phyloP scores from a whole-genome alignment of 1,284 basidiomycete species.

The Meira miltonrushii region DNA sequence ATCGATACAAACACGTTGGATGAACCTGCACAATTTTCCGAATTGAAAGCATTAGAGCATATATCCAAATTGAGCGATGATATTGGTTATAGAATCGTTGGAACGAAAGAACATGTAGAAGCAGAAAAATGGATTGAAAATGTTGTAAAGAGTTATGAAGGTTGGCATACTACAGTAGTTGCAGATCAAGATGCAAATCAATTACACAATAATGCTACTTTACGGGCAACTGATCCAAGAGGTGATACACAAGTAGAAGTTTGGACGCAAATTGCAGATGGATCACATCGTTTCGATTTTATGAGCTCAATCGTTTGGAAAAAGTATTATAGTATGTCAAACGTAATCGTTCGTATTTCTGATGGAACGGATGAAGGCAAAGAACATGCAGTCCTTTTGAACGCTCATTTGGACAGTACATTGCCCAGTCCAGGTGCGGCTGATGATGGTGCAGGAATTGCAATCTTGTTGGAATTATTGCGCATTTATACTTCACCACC shows the following conservation, averaged over 20 bases:
- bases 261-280: slow-evolving; percentile 48
- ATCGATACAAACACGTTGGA: slow-evolving; percentile 16
- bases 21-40: slow-evolving; percentile 28
- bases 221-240: background rate
- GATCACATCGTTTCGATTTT: slow-evolving; percentile 43
- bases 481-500: slow-evolving; percentile 66
- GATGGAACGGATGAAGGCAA: slow-evolving; percentile 63
- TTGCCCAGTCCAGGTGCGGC: slow-evolving; percentile 56
- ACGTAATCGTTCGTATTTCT: slow-evolving; percentile 82
- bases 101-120: slow-evolving; percentile 77
- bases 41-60: slow-evolving; percentile 39
- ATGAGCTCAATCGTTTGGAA: slow-evolving; percentile 70
- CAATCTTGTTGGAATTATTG: slow-evolving; percentile 77
- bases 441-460: slow-evolving; percentile 75
- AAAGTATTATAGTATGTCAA: slow-evolving; percentile 77
- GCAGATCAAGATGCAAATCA: slow-evolving; percentile 11
- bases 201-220: slow-evolving; percentile 12
- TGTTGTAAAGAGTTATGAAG: slow-evolving; percentile 61
- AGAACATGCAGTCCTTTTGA: slow-evolving; percentile 71
- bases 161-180: slow-evolving; percentile 27
- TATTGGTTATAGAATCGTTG: slow-evolving; percentile 87
- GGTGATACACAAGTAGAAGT: slow-evolving; percentile 44
- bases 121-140: slow-evolving; percentile 78
- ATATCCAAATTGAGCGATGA: slow-evolving; percentile 59
- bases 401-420: slow-evolving; percentile 76